phyloP scores from a whole-genome alignment of 805 yeast species.

The Ogataea trehalophila region DNA sequence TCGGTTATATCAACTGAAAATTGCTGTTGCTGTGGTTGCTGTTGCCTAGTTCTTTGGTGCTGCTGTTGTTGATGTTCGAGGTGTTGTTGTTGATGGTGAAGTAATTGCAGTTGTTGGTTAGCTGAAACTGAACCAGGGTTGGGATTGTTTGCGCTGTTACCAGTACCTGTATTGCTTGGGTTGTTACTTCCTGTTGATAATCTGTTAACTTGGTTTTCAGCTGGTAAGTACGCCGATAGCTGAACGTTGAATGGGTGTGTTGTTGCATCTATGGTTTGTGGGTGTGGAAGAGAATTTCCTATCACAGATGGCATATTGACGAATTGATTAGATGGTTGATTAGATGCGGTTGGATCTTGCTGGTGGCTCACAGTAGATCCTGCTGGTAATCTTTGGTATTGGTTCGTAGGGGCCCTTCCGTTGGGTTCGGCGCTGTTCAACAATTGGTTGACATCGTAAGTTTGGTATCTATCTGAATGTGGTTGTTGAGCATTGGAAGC shows the following conservation, averaged over 20 bases:
- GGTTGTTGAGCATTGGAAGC: slow-evolving; percentile 1
- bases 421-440: slow-evolving; percentile 4
- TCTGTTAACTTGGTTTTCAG: slow-evolving; percentile 6
- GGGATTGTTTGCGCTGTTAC: not conserved
- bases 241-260: not conserved
- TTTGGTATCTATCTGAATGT: slow-evolving; percentile 11
- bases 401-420: slow-evolving; percentile 1
- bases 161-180: not conserved
- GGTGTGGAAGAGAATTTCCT: not conserved
- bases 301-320: not conserved
- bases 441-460: slow-evolving; percentile 14
- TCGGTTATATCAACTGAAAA: slow-evolving; percentile 20
- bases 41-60: slow-evolving; percentile 1
- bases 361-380: not conserved
- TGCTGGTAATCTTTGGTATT: slow-evolving; percentile 2
- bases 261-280: not conserved
- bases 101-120: not conserved
- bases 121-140: not conserved
- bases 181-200: not conserved
- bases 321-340: not conserved
- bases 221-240: slow-evolving; percentile 3
- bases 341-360: not conserved
- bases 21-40: slow-evolving; percentile 4
- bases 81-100: slow-evolving; percentile 2
- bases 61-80: slow-evolving; percentile 6